Evolutionary conservation across 2,329 filamentous ascomycete genomes (phyloP).

Genomic region (Dactylellina sp.): DNA sequence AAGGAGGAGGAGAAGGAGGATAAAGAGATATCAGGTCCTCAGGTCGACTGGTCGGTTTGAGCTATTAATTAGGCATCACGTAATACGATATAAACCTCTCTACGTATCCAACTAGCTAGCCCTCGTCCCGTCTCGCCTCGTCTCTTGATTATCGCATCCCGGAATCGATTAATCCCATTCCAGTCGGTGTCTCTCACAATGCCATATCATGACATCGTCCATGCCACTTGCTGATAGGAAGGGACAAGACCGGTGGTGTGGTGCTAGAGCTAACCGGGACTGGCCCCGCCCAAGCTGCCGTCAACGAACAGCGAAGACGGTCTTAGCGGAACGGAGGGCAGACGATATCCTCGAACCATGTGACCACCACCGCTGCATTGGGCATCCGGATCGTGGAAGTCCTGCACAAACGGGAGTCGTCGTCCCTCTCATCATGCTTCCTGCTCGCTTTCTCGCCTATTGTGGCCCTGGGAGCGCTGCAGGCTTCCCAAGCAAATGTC

Average conservation of each 20-base stretch:
- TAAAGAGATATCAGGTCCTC: background rate
- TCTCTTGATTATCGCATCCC: background rate
- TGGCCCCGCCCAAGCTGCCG: background rate
- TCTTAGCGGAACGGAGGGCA: background rate
- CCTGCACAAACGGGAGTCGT: too few species aligned
- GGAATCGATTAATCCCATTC: background rate
- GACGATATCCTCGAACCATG: constrained; percentile 8
- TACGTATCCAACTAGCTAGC: too few species aligned
- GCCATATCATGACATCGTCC: constrained; percentile 20
- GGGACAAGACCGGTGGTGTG: background rate
- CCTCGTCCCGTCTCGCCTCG: too few species aligned
- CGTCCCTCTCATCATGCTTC: too few species aligned
- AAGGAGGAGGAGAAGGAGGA: too few species aligned
- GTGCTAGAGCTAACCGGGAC: background rate
- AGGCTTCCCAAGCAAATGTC: background rate
- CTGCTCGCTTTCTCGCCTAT: constrained; percentile 3
- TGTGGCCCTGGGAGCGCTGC: background rate
- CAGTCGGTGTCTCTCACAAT: background rate
- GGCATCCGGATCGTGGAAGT: background rate
- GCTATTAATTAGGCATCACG: background rate
- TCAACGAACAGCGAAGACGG: constrained; percentile 11
- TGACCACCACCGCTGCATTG: constrained; percentile 15
- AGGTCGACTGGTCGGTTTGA: background rate
- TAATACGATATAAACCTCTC: background rate
- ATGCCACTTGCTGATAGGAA: background rate